Conservation (phyloP, 352 stramenopile species). For the Phytophthora melonis region DNA sequence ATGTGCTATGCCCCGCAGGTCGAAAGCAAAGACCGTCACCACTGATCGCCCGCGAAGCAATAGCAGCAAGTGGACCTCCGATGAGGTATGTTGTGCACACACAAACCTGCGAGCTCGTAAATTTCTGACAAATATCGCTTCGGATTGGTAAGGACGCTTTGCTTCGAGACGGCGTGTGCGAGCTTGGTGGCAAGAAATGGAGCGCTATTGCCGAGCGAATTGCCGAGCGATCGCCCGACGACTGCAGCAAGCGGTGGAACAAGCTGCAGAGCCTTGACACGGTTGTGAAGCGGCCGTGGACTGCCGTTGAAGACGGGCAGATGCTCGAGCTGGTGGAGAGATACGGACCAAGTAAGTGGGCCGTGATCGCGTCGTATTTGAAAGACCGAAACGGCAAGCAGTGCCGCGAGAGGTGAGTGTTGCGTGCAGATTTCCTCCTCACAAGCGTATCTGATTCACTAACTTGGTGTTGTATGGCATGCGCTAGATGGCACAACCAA, state of each 20-base stretch:
- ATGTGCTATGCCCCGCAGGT: conserved; percentile 12
- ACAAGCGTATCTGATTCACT: not conserved
- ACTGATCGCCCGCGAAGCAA: not conserved
- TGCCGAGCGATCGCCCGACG: conserved; percentile 44
- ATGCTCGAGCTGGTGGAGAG: conserved; percentile 70
- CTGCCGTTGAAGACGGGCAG: conserved; percentile 58
- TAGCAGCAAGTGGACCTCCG: conserved; percentile 43
- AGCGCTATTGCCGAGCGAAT: conserved; percentile 72
- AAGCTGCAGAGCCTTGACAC: conserved; percentile 71
- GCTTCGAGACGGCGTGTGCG: conserved; percentile 72
- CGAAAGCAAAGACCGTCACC: conserved; percentile 13
- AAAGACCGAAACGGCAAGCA: conserved; percentile 89
- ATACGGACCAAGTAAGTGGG: conserved; percentile 78
- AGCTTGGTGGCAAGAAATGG: conserved; percentile 86
- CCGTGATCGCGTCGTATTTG: conserved; percentile 86
- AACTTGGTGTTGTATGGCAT: not conserved
- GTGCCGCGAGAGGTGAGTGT: conserved; percentile 74
- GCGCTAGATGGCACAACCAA: conserved; percentile 85
- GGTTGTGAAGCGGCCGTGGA: conserved; percentile 78
- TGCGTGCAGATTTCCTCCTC: not conserved
- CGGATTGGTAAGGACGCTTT: conserved; percentile 59
- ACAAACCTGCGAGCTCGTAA: not conserved
- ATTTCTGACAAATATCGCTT: not conserved
- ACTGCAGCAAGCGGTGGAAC: conserved; percentile 80
- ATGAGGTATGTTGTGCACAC: conserved; percentile 44